These are phyloP conservation scores for Leptographium flavum DNA, from an alignment of 2,329 filamentous ascomycete genomes.

Conservation along the genomic window DNA sequence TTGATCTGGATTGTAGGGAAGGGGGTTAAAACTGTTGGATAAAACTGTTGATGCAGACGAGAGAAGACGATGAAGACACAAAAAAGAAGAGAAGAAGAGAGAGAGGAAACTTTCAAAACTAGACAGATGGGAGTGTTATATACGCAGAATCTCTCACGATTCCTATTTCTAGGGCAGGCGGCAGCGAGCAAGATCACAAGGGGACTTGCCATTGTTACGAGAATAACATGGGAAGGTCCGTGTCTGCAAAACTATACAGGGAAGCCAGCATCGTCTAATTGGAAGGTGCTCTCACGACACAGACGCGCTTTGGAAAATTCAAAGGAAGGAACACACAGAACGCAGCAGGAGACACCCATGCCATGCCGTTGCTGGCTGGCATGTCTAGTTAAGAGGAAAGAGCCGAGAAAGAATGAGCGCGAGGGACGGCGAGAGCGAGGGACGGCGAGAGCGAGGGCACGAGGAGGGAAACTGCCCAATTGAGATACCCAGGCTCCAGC, in stretches of 20 bases:
- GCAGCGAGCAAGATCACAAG: neutral
- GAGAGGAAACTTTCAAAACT: neutral
- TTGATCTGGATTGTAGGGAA: neutral
- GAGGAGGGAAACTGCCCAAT: too few species aligned
- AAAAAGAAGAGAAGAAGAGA: neutral
- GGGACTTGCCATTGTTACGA: neutral
- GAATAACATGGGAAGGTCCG: neutral
- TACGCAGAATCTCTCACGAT: neutral
- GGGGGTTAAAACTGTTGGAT: slow-evolving; percentile 6
- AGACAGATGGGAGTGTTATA: neutral
- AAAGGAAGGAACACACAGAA: too few species aligned
- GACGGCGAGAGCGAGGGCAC: too few species aligned
- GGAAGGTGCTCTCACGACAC: neutral
- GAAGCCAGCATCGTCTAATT: too few species aligned
- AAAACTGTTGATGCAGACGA: slow-evolving; percentile 1
- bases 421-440: too few species aligned
- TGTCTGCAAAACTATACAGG: neutral
- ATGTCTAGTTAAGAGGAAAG: too few species aligned
- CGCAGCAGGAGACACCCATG: too few species aligned
- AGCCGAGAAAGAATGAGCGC: too few species aligned
- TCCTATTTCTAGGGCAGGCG: too few species aligned
- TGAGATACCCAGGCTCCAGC: too few species aligned
- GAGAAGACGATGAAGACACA: neutral
- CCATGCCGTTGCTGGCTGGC: too few species aligned
- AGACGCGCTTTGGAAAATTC: too few species aligned